phyloP scores from a whole-genome alignment of 2,329 filamentous ascomycete genomes.

The Fusarium sp. region DNA sequence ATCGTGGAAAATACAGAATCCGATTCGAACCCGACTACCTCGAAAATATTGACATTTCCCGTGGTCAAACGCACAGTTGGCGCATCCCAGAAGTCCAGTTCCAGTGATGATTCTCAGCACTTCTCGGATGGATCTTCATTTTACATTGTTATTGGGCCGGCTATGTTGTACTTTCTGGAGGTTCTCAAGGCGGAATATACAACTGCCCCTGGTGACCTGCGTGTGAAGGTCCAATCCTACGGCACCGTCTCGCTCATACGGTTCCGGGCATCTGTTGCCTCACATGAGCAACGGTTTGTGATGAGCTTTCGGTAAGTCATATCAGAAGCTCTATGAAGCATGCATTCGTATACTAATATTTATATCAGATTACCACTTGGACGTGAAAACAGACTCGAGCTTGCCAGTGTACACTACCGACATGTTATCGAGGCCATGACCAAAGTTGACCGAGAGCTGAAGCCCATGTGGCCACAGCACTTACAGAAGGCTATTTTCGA shows the following conservation, averaged over 20 bases:
- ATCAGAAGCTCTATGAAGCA: background rate
- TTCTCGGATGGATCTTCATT: constrained; percentile 62
- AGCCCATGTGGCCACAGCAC: constrained; percentile 68
- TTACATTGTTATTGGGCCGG: constrained; percentile 65
- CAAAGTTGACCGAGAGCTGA: constrained; percentile 65
- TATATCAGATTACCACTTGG: constrained; percentile 55
- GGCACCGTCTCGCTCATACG: constrained; percentile 64
- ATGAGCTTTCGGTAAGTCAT: constrained; percentile 63
- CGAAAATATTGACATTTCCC: constrained; percentile 60
- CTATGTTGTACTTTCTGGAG: constrained; percentile 64
- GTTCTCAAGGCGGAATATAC: constrained; percentile 59
- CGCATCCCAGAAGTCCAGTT: constrained; percentile 53
- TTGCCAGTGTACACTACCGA: constrained; percentile 66
- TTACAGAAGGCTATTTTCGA: constrained; percentile 65
- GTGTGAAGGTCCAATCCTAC: constrained; percentile 61
- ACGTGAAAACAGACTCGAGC: constrained; percentile 58
- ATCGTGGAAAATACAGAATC: constrained; percentile 60
- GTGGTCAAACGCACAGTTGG: constrained; percentile 62
- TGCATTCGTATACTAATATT: constrained; percentile 17
- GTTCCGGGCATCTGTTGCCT: constrained; percentile 62
- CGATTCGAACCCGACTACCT: constrained; percentile 38
- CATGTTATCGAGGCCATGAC: constrained; percentile 66
- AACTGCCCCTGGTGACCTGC: constrained; percentile 58
- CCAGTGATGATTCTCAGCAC: constrained; percentile 58
- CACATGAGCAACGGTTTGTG: constrained; percentile 66